Evolutionary conservation across 2,329 filamentous ascomycete genomes (phyloP), one percentile per base, ranked within the genome.

Genomic region (Xylariales sp.): DNA sequence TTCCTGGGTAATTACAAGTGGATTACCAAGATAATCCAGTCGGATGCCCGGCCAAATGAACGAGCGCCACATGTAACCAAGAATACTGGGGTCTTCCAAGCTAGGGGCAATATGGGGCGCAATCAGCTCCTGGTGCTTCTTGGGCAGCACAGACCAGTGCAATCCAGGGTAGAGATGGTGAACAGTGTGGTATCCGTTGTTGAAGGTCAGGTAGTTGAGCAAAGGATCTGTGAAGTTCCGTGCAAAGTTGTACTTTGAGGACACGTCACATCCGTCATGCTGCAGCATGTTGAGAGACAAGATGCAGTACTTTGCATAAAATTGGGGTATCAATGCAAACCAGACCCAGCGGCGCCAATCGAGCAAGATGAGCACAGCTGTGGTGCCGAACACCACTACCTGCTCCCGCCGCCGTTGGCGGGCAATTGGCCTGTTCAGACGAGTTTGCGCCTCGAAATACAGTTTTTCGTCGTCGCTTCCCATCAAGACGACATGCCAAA

Each of bases 331-430:
- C 33, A 43, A 30, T 12, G 41, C 41, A 25, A 40, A 43, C 41
- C 41, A 43, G 15, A 40, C n/a, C 38, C 37, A 43, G 28, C 41
- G 41, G 12, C 41, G 41, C 41, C 41, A 43, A 30, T 43, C 41
- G 12, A 43, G 41, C 21, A 43, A 17, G 10, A 43, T 14, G 29
- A 43, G 33, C 15, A 38, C 33, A 5, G 38, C 41, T 23, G 20
- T 33, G 33, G 33, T 18, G 19, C 41, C 38, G 17, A 38, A 40
- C 15, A 43, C 41, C 17, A 34, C 33, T 6, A 33, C 27, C 24
- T 43, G 25, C 33, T 43, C 41, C 4, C 31, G 28, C 10, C 29
- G 20, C 14, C 41, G 41, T 29, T 43, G 41, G 12, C 38, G 33
- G 10, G 21, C 41, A 24, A 43, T 43, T 6, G 41, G 41, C 23